These are phyloP conservation scores for Rhodomyrtus tomentosa DNA, from an alignment of 345 rosid species.

Conservation along the genomic window DNA sequence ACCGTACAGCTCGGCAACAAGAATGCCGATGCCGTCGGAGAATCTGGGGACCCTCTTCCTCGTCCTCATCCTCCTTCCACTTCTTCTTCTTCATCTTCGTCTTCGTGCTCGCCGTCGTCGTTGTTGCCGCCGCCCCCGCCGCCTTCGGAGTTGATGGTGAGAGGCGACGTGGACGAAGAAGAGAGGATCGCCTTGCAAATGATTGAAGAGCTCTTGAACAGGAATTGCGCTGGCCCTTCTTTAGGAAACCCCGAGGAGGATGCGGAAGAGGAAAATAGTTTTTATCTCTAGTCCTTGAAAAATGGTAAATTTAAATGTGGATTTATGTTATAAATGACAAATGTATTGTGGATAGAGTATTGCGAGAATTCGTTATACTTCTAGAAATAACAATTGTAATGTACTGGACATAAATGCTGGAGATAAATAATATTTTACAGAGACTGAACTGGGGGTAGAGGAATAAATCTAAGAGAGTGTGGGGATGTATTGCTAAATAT, in stretches of 20 bases:
- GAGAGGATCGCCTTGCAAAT: conserved; percentile 66
- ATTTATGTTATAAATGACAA: neutral
- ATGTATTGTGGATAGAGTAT: neutral
- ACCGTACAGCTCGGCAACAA: conserved; percentile 29
- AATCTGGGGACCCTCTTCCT: neutral
- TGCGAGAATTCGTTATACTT: neutral
- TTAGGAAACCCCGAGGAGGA: neutral
- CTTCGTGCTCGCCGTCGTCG: neutral
- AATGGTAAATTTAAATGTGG: neutral
- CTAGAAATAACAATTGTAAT: neutral
- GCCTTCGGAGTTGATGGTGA: neutral
- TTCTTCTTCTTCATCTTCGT: neutral
- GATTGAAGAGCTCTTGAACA: conserved; percentile 82
- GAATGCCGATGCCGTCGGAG: neutral
- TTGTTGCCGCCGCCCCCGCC: neutral
- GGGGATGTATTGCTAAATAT: neutral
- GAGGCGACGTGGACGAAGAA: conserved; percentile 21
- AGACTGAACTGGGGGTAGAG: neutral
- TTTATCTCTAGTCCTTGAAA: neutral
- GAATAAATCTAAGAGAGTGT: neutral
- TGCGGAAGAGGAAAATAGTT: neutral
- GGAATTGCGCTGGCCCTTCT: conserved; percentile 27
- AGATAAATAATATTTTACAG: neutral
- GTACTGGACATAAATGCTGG: neutral
- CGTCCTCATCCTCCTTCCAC: neutral